Evolutionary conservation across 257 asterid genomes (phyloP).

Genomic region (Nicotiana otophora): DNA sequence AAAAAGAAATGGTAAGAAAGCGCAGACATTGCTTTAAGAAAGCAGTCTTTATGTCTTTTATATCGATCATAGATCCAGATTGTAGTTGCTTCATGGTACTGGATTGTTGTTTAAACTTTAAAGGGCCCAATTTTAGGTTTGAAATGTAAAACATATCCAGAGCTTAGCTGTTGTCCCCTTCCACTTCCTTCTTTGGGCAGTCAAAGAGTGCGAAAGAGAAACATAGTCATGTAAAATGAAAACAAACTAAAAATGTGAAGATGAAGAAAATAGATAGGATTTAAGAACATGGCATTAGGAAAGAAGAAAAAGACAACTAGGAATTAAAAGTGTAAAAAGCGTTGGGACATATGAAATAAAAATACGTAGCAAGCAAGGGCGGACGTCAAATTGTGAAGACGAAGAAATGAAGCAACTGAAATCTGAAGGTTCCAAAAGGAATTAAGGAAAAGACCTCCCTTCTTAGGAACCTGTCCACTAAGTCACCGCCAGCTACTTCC

Average conservation of each 20-base stretch:
- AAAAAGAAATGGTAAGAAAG: not conserved
- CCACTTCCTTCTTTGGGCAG: not conserved
- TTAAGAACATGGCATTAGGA: not conserved
- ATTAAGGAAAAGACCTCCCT: not conserved
- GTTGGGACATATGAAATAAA: not conserved
- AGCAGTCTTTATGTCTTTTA: not conserved
- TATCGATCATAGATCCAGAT: not conserved
- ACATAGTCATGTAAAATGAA: not conserved
- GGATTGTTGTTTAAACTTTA: not conserved
- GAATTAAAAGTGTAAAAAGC: not conserved
- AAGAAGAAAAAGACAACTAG: not conserved
- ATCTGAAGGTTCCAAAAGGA: not conserved
- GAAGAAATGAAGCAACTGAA: not conserved
- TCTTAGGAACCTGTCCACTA: not conserved
- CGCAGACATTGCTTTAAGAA: not conserved
- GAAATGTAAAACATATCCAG: not conserved
- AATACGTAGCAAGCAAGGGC: not conserved
- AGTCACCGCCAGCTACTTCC: not conserved
- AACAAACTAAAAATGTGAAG: not conserved
- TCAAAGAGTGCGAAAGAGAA: not conserved
- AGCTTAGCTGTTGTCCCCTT: not conserved
- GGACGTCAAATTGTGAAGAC: not conserved
- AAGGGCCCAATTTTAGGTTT: not conserved
- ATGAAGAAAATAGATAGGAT: not conserved
- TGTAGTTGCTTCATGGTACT: not conserved